Conservation (phyloP, 371 early-diverging fungal species). For the Mortierella sp. region DNA sequence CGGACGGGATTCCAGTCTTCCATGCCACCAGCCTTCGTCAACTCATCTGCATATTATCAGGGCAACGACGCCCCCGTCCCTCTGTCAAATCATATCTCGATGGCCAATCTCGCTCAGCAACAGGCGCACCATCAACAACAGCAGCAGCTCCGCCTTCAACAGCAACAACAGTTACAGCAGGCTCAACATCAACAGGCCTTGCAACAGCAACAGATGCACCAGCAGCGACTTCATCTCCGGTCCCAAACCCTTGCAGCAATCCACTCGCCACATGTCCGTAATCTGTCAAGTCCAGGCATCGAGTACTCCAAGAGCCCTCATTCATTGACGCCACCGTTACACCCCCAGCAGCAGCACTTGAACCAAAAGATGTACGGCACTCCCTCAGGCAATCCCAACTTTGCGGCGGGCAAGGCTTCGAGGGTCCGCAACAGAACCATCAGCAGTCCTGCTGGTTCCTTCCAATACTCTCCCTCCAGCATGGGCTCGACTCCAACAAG, state of each 20-base stretch:
- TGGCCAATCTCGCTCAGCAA: conserved; percentile 24
- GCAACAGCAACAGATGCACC: conserved; percentile 40
- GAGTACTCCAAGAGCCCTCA: conserved; percentile 44
- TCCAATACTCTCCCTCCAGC: conserved; percentile 45
- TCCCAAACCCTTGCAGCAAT: conserved; percentile 34
- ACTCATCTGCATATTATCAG: conserved; percentile 13
- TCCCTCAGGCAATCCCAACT: conserved; percentile 10
- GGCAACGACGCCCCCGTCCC: conserved; percentile 10
- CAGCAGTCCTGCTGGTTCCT: conserved; percentile 51
- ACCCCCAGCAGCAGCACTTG: conserved; percentile 43
- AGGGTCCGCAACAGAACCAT: conserved; percentile 47
- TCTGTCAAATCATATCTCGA: conserved; percentile 14
- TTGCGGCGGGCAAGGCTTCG: conserved; percentile 20
- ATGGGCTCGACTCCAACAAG: conserved; percentile 31
- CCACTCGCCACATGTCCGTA: conserved; percentile 45
- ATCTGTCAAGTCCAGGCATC: conserved; percentile 37
- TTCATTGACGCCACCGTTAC: conserved; percentile 39
- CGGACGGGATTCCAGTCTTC: conserved; percentile 17
- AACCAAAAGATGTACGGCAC: conserved; percentile 29
- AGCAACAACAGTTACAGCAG: conserved; percentile 34
- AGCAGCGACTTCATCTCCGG: conserved; percentile 34
- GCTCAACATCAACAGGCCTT: conserved; percentile 34
- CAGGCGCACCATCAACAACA: conserved; percentile 26
- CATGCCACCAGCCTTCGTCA: conserved; percentile 19
- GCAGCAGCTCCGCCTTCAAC: conserved; percentile 35